Evolutionary conservation across 257 asterid genomes (phyloP).

Genomic region (Gentiana straminea): DNA sequence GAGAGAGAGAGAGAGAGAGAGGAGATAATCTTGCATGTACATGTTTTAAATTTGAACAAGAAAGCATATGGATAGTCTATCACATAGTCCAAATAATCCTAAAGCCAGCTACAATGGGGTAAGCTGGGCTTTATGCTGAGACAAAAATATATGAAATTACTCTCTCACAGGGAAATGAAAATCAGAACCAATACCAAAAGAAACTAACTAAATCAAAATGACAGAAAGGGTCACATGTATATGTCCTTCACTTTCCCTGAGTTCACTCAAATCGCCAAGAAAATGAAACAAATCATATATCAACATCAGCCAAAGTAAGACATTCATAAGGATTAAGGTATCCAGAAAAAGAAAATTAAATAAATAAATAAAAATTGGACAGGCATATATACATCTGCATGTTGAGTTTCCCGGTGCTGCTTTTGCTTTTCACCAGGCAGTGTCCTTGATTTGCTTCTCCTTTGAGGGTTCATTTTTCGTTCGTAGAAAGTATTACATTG

Average conservation of each 20-base stretch:
- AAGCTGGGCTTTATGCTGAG: too few species aligned
- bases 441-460: constrained; percentile 55
- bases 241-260: too few species aligned
- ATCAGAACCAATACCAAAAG: too few species aligned
- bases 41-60: too few species aligned
- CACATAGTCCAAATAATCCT: too few species aligned
- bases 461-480: constrained; percentile 37
- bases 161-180: too few species aligned
- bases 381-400: constrained; percentile 44
- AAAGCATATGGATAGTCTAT: too few species aligned
- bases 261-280: background rate
- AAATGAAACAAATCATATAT: background rate
- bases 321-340: background rate
- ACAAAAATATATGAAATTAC: too few species aligned
- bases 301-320: background rate
- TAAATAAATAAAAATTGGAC: constrained; percentile 1
- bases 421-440: constrained; percentile 74
- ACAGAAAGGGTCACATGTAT: too few species aligned
- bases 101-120: too few species aligned
- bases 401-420: constrained; percentile 50
- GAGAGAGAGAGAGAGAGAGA: background rate
- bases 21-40: too few species aligned
- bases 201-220: too few species aligned
- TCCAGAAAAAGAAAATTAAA: background rate
- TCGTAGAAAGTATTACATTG: constrained; percentile 33